Evolutionary conservation across 345 rosid genomes (phyloP), one percentile per base, ranked within the genome.

Genomic region (Ricinus communis): DNA sequence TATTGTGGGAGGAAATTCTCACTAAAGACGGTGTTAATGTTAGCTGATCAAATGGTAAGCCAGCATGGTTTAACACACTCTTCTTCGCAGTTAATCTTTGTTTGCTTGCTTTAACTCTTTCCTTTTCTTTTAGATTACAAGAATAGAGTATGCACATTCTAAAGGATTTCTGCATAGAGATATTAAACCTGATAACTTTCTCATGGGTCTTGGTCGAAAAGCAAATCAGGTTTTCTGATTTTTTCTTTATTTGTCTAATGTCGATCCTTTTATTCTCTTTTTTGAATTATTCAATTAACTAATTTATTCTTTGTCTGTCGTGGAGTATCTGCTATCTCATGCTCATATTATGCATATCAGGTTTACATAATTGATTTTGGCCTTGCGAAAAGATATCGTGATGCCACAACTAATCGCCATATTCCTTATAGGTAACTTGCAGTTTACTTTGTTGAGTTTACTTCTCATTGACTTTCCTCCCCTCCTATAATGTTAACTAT

Each of bases 1-100:
- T 94, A 94, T 38, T 91, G 97, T 73, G 93, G 96, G 71, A 83
- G 97, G 74, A 94, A 89, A 68, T 91, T 94, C 77, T 88, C 96
- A 0, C 78, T 91, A 53, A 94, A 94, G 85, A 91, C 96, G 1
- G 98, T 91, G 33, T 69, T 94, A 70, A 79, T 94, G 84, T 77
- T 94, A 82, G 97, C 97, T 80, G 97, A 90, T 68, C 97, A 94
- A 80, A 91, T 91, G 98, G 98, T 94, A 73, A 71, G 63, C 16
- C 1, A 43, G 8, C 8, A 18, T 21, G 14, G 40, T 25, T 30
- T 27, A 0, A 10, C 3, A 55, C 50, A 24, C 36, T 52, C 13
- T 5, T 4, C 1, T 18, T 40, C 8, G 16, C 33, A 24, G 22
- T 54, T 13, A 54, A 68, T 11, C 12, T 38, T n/a, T 33, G 38